Evolutionary conservation across 2,329 filamentous ascomycete genomes (phyloP), one percentile per base, ranked within the genome.

Genomic region (Diaporthe sp.): DNA sequence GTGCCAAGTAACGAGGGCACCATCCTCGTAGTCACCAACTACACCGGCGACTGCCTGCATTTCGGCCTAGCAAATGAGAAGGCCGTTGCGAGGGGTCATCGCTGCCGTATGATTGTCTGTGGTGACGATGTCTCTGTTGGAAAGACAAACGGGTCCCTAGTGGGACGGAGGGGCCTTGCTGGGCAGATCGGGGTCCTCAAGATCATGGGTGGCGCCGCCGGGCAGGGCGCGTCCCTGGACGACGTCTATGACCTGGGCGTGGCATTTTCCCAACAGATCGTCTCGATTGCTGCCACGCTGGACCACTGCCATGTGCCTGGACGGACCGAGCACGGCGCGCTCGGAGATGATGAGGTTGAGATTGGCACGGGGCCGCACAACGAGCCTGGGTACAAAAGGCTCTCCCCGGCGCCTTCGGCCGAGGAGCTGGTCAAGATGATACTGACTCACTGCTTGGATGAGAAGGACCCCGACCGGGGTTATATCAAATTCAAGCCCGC

Each of bases 301-400:
- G 90, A 91, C 67, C 90, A 91, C 77, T 90, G 90, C 77, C 90
- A 92, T 77, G 88, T 90, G 1, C 89, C 89, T 0, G 89, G 89
- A 0, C 84, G 88, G 52, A 80, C 83, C 2, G 85, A 89, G 74
- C 86, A 88, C 74, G 85, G 82, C n/a, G 85, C 82, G 22, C 84
- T 92, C 2, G 83, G 82, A 13, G 80, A 82, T 1, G 81, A 90
- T 72, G 89, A 90, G 73, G 81, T 92, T 47, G 91, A 92, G 80
- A 84, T 93, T n/a, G 91, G 92, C 4, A 92, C 91, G 30, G 91
- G 92, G 0, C 90, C 90, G 19, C 92, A 93, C 80, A 92, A 92
- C 79, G 91, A 93, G 81, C 91, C 91, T 0, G 91, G 88, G 0
- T 88, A 90, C 78, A 85, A 84, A 78, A 90, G 89, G 80, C 78